phyloP scores from a whole-genome alignment of 2,329 filamentous ascomycete genomes.

The Epichloe amarillans region DNA sequence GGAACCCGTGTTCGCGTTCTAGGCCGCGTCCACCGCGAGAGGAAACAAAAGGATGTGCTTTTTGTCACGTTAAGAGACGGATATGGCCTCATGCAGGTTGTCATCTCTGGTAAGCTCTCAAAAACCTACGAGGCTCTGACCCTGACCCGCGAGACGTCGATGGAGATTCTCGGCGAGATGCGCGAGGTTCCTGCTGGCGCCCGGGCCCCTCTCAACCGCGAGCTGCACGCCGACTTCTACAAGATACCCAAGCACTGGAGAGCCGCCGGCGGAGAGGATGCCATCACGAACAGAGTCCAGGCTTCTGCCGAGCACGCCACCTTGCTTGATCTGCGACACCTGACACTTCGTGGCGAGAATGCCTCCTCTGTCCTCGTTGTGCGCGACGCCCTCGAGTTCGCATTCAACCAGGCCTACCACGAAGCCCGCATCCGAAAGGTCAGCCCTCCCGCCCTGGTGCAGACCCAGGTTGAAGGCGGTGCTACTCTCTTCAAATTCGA shows the following conservation, averaged over 20 bases:
- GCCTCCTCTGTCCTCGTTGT: constrained; percentile 81
- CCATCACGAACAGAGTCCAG: constrained; percentile 67
- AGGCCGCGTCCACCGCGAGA: constrained; percentile 69
- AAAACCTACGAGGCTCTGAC: constrained; percentile 87
- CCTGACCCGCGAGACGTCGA: constrained; percentile 75
- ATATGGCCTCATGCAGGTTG: constrained; percentile 30
- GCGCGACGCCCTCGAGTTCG: constrained; percentile 64
- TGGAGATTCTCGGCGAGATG: constrained; percentile 75
- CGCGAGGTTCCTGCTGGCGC: constrained; percentile 64
- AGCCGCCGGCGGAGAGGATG: constrained; percentile 76
- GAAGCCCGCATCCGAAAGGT: constrained; percentile 71
- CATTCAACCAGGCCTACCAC: constrained; percentile 68
- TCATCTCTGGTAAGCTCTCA: constrained; percentile 60
- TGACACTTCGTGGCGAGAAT: constrained; percentile 73
- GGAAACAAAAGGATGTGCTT: constrained; percentile 70
- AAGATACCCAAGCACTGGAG: constrained; percentile 51
- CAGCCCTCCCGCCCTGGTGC: constrained; percentile 78
- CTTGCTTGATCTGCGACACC: constrained; percentile 70
- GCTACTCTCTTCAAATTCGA: constrained; percentile 80
- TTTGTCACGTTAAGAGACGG: constrained; percentile 83
- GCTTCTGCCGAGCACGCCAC: constrained; percentile 40
- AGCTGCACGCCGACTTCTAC: constrained; percentile 85
- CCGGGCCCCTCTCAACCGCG: constrained; percentile 69
- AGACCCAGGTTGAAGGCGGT: constrained; percentile 89
- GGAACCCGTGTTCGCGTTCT: constrained; percentile 67